phyloP scores from a whole-genome alignment of 176 grass and related monocot species.

The Panicum miliaceum region DNA sequence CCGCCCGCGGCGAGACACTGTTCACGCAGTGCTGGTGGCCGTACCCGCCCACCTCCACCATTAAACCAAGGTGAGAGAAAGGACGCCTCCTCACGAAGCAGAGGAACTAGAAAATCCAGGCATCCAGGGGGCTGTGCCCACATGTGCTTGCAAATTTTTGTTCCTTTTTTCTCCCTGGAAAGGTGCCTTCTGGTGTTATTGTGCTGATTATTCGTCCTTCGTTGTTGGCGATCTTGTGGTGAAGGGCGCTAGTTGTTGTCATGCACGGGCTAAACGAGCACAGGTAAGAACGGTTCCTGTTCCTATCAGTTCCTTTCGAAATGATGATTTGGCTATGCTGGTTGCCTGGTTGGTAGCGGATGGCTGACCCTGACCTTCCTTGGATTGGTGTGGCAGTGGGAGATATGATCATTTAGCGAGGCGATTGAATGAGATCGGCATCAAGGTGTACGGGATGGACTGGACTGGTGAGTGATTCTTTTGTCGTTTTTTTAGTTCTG shows the following conservation, averaged over 20 bases:
- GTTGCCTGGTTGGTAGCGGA: conserved; percentile 16
- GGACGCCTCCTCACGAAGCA: not conserved
- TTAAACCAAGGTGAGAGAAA: conserved; percentile 44
- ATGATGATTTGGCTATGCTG: not conserved
- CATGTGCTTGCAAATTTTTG: not conserved
- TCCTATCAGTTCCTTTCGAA: not conserved
- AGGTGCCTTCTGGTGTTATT: conserved; percentile 17
- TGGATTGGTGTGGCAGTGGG: conserved; percentile 58
- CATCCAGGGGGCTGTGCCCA: not conserved
- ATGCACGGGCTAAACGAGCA: conserved; percentile 97
- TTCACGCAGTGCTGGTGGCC: conserved; percentile 89
- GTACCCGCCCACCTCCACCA: conserved; percentile 30
- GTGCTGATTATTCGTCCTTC: conserved; percentile 23
- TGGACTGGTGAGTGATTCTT: conserved; percentile 74
- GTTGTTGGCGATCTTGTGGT: conserved; percentile 28
- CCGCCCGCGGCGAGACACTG: conserved; percentile 66
- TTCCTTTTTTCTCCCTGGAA: not conserved
- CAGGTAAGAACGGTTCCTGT: conserved; percentile 53
- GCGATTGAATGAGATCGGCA: conserved; percentile 73
- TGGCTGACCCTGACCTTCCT: conserved; percentile 39
- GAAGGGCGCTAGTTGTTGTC: conserved; percentile 76
- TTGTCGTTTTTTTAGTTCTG: not conserved
- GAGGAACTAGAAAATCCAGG: conserved; percentile 7
- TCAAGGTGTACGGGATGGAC: conserved; percentile 95
- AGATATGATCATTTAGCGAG: conserved; percentile 85